These are phyloP conservation scores for Claviceps spartinae DNA, from an alignment of 2,329 filamentous ascomycete species.

Conservation along the genomic window DNA sequence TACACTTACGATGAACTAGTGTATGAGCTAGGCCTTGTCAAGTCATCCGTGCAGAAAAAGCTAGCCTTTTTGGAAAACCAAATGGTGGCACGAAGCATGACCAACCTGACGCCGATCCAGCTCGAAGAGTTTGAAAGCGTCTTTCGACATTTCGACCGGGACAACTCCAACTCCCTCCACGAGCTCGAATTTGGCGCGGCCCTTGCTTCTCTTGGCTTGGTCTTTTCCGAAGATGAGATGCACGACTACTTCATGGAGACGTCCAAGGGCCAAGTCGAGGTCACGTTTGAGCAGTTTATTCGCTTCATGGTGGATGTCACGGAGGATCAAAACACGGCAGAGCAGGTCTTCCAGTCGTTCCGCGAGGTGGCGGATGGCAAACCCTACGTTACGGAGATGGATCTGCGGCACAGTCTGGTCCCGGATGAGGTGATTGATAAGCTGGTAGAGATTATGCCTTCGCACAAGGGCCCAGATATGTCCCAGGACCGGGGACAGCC, in stretches of 20 bases:
- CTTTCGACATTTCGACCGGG: slow-evolving; percentile 93
- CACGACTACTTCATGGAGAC: slow-evolving; percentile 85
- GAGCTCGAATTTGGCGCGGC: slow-evolving; percentile 95
- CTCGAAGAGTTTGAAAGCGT: slow-evolving; percentile 97
- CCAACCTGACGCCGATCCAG: slow-evolving; percentile 94
- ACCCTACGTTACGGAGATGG: slow-evolving; percentile 96
- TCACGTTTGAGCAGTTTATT: slow-evolving; percentile 98
- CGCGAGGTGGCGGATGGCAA: slow-evolving; percentile 95
- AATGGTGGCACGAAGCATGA: slow-evolving; percentile 97
- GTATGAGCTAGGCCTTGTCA: slow-evolving; percentile 86
- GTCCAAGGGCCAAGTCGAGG: slow-evolving; percentile 62
- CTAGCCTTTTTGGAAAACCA: slow-evolving; percentile 95
- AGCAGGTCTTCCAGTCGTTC: slow-evolving; percentile 97
- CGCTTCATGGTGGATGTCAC: slow-evolving; percentile 99
- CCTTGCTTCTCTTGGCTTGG: slow-evolving; percentile 82
- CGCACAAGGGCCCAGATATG: slow-evolving; percentile 72
- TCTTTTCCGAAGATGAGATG: slow-evolving; percentile 98
- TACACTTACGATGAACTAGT: slow-evolving; percentile 94
- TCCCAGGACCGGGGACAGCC: slow-evolving; percentile 70
- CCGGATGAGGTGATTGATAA: slow-evolving; percentile 96
- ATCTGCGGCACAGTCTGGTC: slow-evolving; percentile 85
- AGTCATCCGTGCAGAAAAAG: slow-evolving; percentile 89
- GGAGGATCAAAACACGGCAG: slow-evolving; percentile 95
- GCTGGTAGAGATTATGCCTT: slow-evolving; percentile 73
- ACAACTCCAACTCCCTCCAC: slow-evolving; percentile 76